Conservation (phyloP, 2,329 filamentous ascomycete genomes). For the Pyrenochaeta sp. region DNA sequence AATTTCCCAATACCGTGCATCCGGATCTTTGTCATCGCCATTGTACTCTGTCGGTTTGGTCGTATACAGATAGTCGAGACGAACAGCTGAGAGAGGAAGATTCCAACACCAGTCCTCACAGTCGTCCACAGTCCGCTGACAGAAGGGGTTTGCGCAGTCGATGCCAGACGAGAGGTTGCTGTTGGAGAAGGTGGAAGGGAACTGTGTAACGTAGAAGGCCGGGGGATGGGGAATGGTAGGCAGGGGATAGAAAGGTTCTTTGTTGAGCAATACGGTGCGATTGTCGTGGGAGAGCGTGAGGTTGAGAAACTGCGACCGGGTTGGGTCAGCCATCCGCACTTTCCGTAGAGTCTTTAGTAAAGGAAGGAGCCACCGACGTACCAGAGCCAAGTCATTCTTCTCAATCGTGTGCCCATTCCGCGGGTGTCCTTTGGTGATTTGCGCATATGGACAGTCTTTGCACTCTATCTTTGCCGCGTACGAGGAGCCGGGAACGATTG, state of each 20-base stretch:
- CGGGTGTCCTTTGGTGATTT: background rate
- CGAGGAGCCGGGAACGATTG: constrained; percentile 30
- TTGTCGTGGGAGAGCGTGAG: constrained; percentile 40
- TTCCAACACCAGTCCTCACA: constrained; percentile 28
- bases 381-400: constrained; percentile 34
- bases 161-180: constrained; percentile 34
- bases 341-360: background rate
- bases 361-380: constrained; percentile 17
- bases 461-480: constrained; percentile 44
- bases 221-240: constrained; percentile 34
- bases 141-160: constrained; percentile 27
- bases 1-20: constrained; percentile 37
- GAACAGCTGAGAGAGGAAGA: constrained; percentile 15
- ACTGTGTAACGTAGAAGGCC: constrained; percentile 23
- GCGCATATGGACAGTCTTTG: constrained; percentile 33
- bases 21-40: constrained; percentile 12
- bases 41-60: constrained; percentile 18
- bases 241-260: constrained; percentile 37
- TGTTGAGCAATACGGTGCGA: constrained; percentile 37
- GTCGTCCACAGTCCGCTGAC: constrained; percentile 7
- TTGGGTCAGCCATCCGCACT: background rate
- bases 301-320: constrained; percentile 42
- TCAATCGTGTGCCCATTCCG: constrained; percentile 10
- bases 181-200: constrained; percentile 33
- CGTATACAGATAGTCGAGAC: constrained; percentile 36